Evolutionary conservation across 2,329 filamentous ascomycete genomes (phyloP), one percentile per base, ranked within the genome.

Genomic region (Cryphonectria nitschkei): DNA sequence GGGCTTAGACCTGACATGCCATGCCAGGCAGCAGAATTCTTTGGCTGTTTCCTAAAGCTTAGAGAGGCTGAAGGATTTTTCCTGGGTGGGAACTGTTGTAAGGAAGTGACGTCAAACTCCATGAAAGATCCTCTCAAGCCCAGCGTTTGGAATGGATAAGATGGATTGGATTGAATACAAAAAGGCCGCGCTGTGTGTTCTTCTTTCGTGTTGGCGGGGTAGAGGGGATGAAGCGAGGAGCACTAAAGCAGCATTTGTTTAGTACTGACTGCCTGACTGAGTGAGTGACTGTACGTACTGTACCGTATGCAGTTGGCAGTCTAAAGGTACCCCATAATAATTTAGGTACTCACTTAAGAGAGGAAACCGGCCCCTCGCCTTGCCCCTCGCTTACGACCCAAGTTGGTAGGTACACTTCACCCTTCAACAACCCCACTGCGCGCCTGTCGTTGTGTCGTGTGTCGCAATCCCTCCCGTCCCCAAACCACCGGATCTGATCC

Each of bases 41-140:
- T 50, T 50, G 46, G 46, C 46, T 50, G 46, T 50, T 50, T 50
- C 46, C 46, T 50, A 50, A 50, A 50, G n/a, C 46, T 50, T 39
- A 39, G 37, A 50, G 46, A 50, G 46, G 46, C 46, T 50, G 22
- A n/a, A 7, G 46, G 22, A 43, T 43, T 50, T 50, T n/a, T 46
- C 3, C 22, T 9, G 46, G 22, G 46, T 50, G 46, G 46, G 46
- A 0, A 22, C 19, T 50, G 46, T 7, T 50, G 37, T 39, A 34
- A 34, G 46, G 6, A 50, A 3, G 46, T 50, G 46, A 50, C 46
- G 46, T 50, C 46, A 50, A 50, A 50, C 22, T n/a, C 19, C 9
- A 39, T 22, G 22, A 19, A n/a, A 8, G 8, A 50, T n/a, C 22
- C 7, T n/a, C 7, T n/a, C 46, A 50, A 22, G 46, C 7, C 22